Evolutionary conservation across 2,329 filamentous ascomycete species (phyloP).

Genomic region (Trichothecium sympodiale): DNA sequence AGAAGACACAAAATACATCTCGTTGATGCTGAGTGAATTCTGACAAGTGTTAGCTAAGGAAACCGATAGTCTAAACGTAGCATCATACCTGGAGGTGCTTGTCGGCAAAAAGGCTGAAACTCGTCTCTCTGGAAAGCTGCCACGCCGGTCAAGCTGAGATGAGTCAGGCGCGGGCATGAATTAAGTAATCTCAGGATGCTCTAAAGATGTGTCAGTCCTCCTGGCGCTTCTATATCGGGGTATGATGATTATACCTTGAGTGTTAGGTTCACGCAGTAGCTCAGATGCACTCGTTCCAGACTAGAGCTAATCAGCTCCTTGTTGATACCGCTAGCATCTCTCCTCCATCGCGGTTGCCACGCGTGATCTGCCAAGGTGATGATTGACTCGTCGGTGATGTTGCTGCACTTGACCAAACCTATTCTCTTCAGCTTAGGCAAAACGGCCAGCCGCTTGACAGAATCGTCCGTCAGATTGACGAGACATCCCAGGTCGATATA

Average conservation of each 20-base stretch:
- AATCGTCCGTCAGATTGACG: conserved; percentile 73
- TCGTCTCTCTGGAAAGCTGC: conserved; percentile 81
- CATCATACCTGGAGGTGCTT: conserved; percentile 59
- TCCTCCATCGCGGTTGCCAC: conserved; percentile 35
- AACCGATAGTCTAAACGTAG: neutral
- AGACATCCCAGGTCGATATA: conserved; percentile 99
- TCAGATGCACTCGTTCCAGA: conserved; percentile 88
- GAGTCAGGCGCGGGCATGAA: conserved; percentile 82
- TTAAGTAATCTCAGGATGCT: conserved; percentile 85
- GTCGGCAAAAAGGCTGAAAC: conserved; percentile 73
- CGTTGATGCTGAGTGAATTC: conserved; percentile 95
- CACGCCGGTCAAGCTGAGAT: conserved; percentile 88
- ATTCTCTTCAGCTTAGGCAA: conserved; percentile 92
- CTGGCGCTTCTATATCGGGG: neutral
- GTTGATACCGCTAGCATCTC: conserved; percentile 29
- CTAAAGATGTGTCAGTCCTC: conserved; percentile 30
- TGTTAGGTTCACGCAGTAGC: conserved; percentile 82
- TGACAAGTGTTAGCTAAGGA: conserved; percentile 20
- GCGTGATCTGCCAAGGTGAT: conserved; percentile 68
- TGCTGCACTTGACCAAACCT: conserved; percentile 84
- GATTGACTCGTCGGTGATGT: conserved; percentile 85
- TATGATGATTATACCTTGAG: conserved; percentile 50
- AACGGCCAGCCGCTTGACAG: conserved; percentile 70
- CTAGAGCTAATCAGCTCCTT: conserved; percentile 30
- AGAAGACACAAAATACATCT: conserved; percentile 95